Conservation (phyloP, 805 yeast genomes). For the Saccharomycopsis oosterbeekiorum region DNA sequence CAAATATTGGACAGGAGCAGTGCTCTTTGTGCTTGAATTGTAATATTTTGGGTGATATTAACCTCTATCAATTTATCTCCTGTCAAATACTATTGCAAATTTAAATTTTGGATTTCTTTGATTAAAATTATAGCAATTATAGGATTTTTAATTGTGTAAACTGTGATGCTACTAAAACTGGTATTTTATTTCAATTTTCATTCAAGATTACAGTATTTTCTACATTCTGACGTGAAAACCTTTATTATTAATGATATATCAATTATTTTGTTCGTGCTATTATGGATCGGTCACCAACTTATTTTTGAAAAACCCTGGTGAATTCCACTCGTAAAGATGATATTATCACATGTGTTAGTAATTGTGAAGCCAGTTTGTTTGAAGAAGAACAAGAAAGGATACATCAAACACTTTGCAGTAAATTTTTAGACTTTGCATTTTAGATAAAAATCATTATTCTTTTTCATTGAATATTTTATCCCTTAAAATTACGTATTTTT, state of each 20-base stretch:
- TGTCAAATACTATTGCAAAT: constrained; percentile 45
- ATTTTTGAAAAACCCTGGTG: constrained; percentile 39
- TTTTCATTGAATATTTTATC: not conserved
- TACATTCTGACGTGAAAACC: constrained; percentile 37
- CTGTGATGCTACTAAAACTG: constrained; percentile 45
- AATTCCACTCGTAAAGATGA: constrained; percentile 50
- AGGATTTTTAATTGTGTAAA: constrained; percentile 47
- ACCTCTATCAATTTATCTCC: constrained; percentile 40
- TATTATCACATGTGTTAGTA: constrained; percentile 57
- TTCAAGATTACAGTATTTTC: constrained; percentile 71
- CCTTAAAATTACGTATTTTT: no score
- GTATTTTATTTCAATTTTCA: constrained; percentile 47
- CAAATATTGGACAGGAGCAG: constrained; percentile 40
- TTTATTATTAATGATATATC: constrained; percentile 71
- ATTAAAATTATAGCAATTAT: constrained; percentile 44
- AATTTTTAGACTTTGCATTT: not conserved
- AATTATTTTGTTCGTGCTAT: constrained; percentile 44
- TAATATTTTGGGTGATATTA: constrained; percentile 40
- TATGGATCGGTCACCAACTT: constrained; percentile 47
- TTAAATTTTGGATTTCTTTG: constrained; percentile 48
- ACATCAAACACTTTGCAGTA: not conserved
- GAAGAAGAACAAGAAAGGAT: constrained; percentile 3
- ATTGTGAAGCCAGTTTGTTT: constrained; percentile 41
- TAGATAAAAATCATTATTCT: not conserved
- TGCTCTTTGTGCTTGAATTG: constrained; percentile 54